Evolutionary conservation across 78 protist species (phyloP).

Genomic region (Pelomyxa schiedti): DNA sequence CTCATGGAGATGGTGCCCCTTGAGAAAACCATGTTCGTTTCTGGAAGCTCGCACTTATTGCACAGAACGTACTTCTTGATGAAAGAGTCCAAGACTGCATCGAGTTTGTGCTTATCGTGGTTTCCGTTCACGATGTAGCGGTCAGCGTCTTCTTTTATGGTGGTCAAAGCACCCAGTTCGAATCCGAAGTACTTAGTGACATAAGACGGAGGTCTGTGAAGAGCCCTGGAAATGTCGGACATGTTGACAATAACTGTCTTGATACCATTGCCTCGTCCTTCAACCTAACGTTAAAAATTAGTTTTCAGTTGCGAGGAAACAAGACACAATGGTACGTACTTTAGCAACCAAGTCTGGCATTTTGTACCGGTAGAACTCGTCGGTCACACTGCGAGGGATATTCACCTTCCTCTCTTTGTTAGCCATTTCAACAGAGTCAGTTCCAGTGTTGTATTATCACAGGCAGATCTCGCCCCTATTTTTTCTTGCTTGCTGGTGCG

Average conservation of each 20-base stretch:
- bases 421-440: too few species aligned
- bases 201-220: slow-evolving; percentile 65
- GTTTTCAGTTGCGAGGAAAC: too few species aligned
- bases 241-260: slow-evolving; percentile 83
- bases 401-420: too few species aligned
- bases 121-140: slow-evolving; percentile 68
- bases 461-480: too few species aligned
- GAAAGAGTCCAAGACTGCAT: slow-evolving; percentile 60
- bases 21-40: slow-evolving; percentile 37
- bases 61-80: slow-evolving; percentile 78
- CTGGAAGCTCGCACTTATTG: slow-evolving; percentile 73
- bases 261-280: slow-evolving; percentile 90
- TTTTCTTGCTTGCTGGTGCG: too few species aligned
- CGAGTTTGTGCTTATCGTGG: slow-evolving; percentile 26
- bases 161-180: slow-evolving; percentile 75
- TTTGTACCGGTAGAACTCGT: slow-evolving; percentile 70
- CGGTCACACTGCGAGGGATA: slow-evolving; percentile 39
- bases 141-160: slow-evolving; percentile 33
- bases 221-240: slow-evolving; percentile 60
- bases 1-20: slow-evolving; percentile 14
- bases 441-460: too few species aligned
- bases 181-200: slow-evolving; percentile 72
- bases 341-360: slow-evolving; percentile 79
- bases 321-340: too few species aligned
- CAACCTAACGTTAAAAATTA: slow-evolving; percentile 21